Evolutionary conservation across 352 stramenopile genomes (phyloP).

Genomic region (Globisporangium takayamanum): DNA sequence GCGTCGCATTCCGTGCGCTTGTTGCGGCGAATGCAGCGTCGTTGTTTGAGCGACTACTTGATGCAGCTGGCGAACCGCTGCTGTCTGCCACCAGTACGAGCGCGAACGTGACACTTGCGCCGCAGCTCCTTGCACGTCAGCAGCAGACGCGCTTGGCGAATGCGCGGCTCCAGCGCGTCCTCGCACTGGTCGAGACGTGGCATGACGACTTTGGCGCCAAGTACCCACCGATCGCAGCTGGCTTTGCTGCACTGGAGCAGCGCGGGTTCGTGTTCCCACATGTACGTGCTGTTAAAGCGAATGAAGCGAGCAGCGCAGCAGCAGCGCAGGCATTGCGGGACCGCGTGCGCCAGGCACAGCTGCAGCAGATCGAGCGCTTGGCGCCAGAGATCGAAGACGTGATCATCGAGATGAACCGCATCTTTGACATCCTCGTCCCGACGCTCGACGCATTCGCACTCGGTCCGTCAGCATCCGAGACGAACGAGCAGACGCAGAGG

Average conservation of each 20-base stretch:
- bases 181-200: conserved; percentile 60
- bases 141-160: neutral
- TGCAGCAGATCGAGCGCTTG: conserved; percentile 29
- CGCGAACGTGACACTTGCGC: neutral
- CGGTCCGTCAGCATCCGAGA: conserved; percentile 1
- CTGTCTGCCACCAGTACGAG: no score
- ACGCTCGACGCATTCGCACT: conserved; percentile 61
- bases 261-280: conserved; percentile 51
- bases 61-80: conserved; percentile 28
- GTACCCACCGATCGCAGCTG: conserved; percentile 53
- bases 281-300: conserved; percentile 1
- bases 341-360: conserved; percentile 15
- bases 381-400: conserved; percentile 62
- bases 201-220: conserved; percentile 43
- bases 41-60: conserved; percentile 46
- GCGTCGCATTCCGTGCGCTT: conserved; percentile 37
- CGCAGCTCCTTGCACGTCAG: conserved; percentile 11
- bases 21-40: conserved; percentile 29
- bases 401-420: conserved; percentile 62
- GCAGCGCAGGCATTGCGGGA: conserved; percentile 4
- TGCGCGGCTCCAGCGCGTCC: conserved; percentile 15
- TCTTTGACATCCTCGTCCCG: conserved; percentile 70
- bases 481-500: neutral
- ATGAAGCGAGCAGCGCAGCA: conserved; percentile 24
- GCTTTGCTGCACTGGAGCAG: conserved; percentile 35